A percentile compares a stretch with the other conserved stretches of the same genome.
phyloP scores from a whole-genome alignment of 2,329 filamentous ascomycete species.

The Lachnellula arida region DNA sequence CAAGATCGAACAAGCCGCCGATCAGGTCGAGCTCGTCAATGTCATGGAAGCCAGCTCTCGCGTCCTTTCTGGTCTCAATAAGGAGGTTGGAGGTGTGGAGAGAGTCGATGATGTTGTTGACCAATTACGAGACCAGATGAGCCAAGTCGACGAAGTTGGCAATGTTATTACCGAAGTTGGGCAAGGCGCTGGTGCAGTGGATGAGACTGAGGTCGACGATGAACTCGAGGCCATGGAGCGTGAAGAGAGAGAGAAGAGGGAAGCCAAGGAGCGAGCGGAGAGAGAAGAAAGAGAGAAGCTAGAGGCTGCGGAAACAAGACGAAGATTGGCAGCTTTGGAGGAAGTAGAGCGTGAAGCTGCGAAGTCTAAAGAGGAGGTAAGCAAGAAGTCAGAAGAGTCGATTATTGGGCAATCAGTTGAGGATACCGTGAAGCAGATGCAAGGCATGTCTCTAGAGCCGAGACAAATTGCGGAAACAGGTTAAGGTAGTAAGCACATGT shows the following conservation, averaged over 20 bases:
- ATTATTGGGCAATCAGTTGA: slow-evolving; percentile 13
- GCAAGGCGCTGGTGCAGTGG: slow-evolving; percentile 48
- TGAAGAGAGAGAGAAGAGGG: slow-evolving; percentile 41
- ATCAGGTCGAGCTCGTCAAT: slow-evolving; percentile 77
- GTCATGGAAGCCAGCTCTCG: slow-evolving; percentile 75
- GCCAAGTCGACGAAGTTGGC: slow-evolving; percentile 75
- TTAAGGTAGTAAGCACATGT: slow-evolving; percentile 8
- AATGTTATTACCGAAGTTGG: slow-evolving; percentile 65
- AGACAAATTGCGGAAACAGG: slow-evolving; percentile 10
- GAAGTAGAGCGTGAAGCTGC: slow-evolving; percentile 19
- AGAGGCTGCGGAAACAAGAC: slow-evolving; percentile 29
- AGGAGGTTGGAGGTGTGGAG: slow-evolving; percentile 70
- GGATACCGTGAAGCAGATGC: slow-evolving; percentile 17
- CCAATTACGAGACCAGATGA: slow-evolving; percentile 73
- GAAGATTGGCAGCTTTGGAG: slow-evolving; percentile 25
- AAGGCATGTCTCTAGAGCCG: slow-evolving; percentile 22
- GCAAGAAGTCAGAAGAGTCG: slow-evolving; percentile 10
- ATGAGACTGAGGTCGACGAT: slow-evolving; percentile 82
- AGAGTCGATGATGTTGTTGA: slow-evolving; percentile 73
- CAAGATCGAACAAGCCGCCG: slow-evolving; percentile 80
- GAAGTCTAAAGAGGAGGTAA: slow-evolving; percentile 10
- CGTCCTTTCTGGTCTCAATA: slow-evolving; percentile 69
- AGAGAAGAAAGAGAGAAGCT: slow-evolving; percentile 26
- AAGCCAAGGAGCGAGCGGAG: slow-evolving; percentile 31
- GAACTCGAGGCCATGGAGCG: slow-evolving; percentile 71